Percentiles rank a stretch among this genome's conserved stretches.
Conservation (phyloP, 1,284 basidiomycete species). For the Lentinula novae-zelandiae region DNA sequence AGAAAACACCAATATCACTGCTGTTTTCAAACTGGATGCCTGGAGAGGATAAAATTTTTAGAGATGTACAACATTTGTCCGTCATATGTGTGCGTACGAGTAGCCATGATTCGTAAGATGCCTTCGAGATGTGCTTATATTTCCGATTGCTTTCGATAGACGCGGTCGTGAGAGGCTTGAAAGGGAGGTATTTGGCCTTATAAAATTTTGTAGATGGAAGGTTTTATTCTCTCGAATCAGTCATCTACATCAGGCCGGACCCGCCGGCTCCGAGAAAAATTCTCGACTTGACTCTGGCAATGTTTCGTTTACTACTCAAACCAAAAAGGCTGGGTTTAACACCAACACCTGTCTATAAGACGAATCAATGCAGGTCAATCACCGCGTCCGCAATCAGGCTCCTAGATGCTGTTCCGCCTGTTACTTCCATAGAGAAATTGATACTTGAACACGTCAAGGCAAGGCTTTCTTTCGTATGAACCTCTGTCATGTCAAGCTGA, state of each 20-base stretch:
- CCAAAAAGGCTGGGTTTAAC: background rate
- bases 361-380: background rate
- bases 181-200: background rate
- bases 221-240: background rate
- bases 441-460: slow-evolving; percentile 12
- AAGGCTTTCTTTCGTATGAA: background rate
- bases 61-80: background rate
- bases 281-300: background rate
- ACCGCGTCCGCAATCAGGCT: background rate
- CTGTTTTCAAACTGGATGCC: slow-evolving; percentile 96
- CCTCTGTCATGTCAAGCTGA: background rate
- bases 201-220: background rate
- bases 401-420: background rate
- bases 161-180: background rate
- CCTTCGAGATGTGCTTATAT: background rate
- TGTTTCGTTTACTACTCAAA: background rate
- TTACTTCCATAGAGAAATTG: slow-evolving; percentile 11
- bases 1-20: slow-evolving; percentile 93
- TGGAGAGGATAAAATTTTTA: slow-evolving; percentile 25
- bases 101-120: slow-evolving; percentile 9
- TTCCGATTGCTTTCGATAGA: background rate
- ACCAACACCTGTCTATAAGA: background rate
- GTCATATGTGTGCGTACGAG: slow-evolving; percentile 8
- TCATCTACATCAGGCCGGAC: background rate
- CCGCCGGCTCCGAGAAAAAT: background rate